Conservation (phyloP, 805 yeast species). For the Wickerhamiella kazuoi region DNA sequence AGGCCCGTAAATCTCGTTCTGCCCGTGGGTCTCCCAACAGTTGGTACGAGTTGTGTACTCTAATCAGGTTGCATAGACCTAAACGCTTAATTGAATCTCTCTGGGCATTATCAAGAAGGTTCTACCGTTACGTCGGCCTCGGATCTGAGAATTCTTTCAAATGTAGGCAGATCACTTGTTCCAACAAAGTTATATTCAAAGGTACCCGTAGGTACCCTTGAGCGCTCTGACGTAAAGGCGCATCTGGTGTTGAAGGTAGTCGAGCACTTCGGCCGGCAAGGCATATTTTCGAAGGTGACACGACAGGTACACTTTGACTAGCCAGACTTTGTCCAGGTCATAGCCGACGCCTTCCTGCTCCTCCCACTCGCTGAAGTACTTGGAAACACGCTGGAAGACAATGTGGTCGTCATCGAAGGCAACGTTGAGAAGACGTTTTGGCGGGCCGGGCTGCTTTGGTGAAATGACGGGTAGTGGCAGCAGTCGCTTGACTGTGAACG, state of each 20-base stretch:
- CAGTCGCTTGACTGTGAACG: conserved; percentile 12
- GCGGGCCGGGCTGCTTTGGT: conserved; percentile 4
- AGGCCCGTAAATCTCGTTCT: too few species aligned
- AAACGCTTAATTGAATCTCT: too few species aligned
- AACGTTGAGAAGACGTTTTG: conserved; percentile 8
- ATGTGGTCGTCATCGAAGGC: conserved; percentile 13
- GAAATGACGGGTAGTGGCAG: background rate
- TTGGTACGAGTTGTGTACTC: too few species aligned
- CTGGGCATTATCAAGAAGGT: too few species aligned
- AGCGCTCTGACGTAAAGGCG: background rate
- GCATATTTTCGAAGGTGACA: conserved; percentile 1
- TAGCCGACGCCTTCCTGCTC: conserved; percentile 2
- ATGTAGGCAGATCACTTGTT: too few species aligned
- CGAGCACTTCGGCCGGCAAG: conserved; percentile 4
- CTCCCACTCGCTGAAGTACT: conserved; percentile 13
- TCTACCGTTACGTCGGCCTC: too few species aligned
- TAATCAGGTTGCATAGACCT: too few species aligned
- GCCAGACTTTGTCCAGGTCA: background rate
- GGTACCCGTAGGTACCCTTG: background rate
- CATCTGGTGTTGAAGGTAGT: conserved; percentile 1
- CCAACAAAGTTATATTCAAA: too few species aligned
- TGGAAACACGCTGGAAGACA: conserved; percentile 7
- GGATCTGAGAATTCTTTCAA: too few species aligned
- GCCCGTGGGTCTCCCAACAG: too few species aligned
- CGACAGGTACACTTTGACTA: background rate